These are phyloP conservation scores for Boletus reticuloceps DNA, from an alignment of 768 basidiomycete species.

Conservation along the genomic window DNA sequence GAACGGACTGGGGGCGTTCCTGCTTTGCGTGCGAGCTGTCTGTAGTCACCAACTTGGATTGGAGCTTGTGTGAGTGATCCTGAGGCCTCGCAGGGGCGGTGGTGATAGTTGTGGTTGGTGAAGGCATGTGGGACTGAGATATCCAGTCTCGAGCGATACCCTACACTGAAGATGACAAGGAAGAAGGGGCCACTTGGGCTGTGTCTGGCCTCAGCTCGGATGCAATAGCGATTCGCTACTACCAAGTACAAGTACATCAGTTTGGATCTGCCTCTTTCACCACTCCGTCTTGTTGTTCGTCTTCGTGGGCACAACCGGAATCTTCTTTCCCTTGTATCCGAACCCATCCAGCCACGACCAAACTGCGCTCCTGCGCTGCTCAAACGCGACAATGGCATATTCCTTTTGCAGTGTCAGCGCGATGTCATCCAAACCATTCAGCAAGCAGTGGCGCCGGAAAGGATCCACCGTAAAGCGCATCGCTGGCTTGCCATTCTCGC, in stretches of 20 bases:
- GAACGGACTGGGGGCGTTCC: constrained; percentile 14
- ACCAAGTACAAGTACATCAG: no score
- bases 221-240: constrained; percentile 13
- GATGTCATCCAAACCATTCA: constrained; percentile 97
- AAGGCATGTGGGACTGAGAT: constrained; percentile 14
- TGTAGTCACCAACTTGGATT: constrained; percentile 10
- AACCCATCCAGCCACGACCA: constrained; percentile 99
- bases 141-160: background rate
- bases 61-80: constrained; percentile 12
- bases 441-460: constrained; percentile 89
- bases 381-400: constrained; percentile 72
- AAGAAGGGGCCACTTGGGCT: background rate
- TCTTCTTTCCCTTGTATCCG: constrained; percentile 80
- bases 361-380: constrained; percentile 65
- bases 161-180: background rate
- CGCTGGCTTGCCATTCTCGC: constrained; percentile 66
- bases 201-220: constrained; percentile 14
- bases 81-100: constrained; percentile 14
- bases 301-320: constrained; percentile 49
- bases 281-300: constrained; percentile 63
- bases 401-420: constrained; percentile 87
- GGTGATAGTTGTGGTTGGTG: constrained; percentile 8
- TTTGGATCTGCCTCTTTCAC: constrained; percentile 37
- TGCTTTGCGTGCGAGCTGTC: constrained; percentile 12
- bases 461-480: constrained; percentile 81